phyloP scores from a whole-genome alignment of 2,329 filamentous ascomycete species.

The Onygenales sp. region DNA sequence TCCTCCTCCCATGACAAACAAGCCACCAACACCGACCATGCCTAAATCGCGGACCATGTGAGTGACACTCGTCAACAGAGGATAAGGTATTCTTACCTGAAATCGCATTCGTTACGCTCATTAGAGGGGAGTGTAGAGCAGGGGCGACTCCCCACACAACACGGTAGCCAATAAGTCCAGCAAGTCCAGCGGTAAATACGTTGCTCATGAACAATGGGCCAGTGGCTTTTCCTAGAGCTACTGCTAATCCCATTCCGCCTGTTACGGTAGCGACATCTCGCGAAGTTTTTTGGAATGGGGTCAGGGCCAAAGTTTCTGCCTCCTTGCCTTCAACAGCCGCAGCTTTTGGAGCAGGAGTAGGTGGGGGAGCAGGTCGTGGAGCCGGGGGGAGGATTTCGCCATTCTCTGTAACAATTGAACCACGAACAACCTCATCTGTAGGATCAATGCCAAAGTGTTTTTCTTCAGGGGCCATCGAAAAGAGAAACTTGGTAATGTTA shows the following conservation, averaged over 20 bases:
- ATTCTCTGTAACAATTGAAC: slow-evolving; percentile 70
- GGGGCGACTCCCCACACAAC: slow-evolving; percentile 81
- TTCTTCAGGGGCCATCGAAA: slow-evolving; percentile 70
- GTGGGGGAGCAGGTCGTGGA: slow-evolving; percentile 55
- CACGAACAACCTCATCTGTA: slow-evolving; percentile 74
- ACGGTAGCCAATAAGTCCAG: slow-evolving; percentile 77
- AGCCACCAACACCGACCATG: slow-evolving; percentile 79
- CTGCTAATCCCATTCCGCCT: slow-evolving; percentile 63
- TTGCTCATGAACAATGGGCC: slow-evolving; percentile 82
- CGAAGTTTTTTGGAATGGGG: slow-evolving; percentile 71
- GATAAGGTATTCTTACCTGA: slow-evolving; percentile 45
- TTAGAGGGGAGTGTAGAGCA: slow-evolving; percentile 76
- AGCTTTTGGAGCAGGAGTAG: slow-evolving; percentile 36
- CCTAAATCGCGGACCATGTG: slow-evolving; percentile 25
- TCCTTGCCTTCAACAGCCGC: slow-evolving; percentile 35
- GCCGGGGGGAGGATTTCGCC: slow-evolving; percentile 68
- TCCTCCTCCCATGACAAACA: slow-evolving; percentile 82
- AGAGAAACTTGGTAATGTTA: slow-evolving; percentile 80
- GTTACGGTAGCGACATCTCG: slow-evolving; percentile 67
- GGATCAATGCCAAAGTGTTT: slow-evolving; percentile 74
- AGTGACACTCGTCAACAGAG: background rate
- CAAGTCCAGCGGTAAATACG: slow-evolving; percentile 72
- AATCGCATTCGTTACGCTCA: slow-evolving; percentile 91
- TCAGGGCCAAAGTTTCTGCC: slow-evolving; percentile 55
- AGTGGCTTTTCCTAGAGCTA: slow-evolving; percentile 72